phyloP scores from a whole-genome alignment of 257 asterid genomes.

The Solanum sejunctum region DNA sequence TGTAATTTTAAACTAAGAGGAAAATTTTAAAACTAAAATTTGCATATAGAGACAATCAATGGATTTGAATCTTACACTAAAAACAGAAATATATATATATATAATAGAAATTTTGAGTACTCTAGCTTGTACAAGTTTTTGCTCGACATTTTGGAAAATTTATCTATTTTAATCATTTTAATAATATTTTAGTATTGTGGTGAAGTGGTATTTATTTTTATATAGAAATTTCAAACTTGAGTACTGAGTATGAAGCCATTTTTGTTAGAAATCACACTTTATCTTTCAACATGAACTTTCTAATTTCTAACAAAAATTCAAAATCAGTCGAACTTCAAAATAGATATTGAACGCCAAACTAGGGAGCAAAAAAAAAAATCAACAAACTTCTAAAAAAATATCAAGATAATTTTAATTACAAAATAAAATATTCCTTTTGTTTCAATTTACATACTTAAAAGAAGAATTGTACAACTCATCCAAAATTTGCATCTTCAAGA shows the following conservation, averaged over 20 bases:
- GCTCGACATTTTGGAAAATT: background rate
- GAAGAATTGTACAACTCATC: background rate
- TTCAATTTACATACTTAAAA: background rate
- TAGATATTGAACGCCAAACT: fast-evolving
- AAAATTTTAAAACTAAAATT: background rate
- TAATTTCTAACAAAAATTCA: fast-evolving
- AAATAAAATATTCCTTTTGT: background rate
- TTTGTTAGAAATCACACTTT: background rate
- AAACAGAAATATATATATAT: background rate
- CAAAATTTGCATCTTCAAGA: background rate
- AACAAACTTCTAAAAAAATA: background rate
- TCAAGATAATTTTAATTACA: background rate
- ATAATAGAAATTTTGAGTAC: background rate
- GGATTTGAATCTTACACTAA: background rate
- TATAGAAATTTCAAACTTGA: fast-evolving
- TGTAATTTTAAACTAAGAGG: background rate
- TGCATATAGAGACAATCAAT: background rate
- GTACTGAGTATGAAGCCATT: fast-evolving
- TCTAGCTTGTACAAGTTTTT: background rate
- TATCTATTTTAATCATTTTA: background rate
- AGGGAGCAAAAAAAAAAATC: background rate
- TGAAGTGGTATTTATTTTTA: background rate
- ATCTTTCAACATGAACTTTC: background rate
- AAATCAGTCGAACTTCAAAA: too few species aligned
- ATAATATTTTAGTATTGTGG: background rate